Evolutionary conservation across 139 green algal genomes (phyloP).

Genomic region (Dunaliella primolecta): DNA sequence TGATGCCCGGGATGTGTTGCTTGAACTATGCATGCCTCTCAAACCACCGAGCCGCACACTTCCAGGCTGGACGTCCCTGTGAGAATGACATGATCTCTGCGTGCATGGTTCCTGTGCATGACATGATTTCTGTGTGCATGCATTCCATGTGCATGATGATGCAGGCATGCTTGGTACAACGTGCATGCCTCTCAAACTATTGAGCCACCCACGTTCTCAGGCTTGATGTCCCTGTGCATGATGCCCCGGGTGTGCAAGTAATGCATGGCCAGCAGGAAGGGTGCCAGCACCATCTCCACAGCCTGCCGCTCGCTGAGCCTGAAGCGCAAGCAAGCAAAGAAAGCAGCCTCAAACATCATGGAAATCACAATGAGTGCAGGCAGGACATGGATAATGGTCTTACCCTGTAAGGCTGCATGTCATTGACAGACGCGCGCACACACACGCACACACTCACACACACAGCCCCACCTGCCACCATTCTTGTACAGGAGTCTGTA

Average conservation of each 20-base stretch:
- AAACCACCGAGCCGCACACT: no score
- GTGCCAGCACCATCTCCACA: conserved; percentile 64
- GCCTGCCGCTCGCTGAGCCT: conserved; percentile 49
- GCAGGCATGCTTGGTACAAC: background rate
- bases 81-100: no score
- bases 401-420: background rate
- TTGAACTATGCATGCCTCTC: no score
- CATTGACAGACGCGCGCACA: background rate
- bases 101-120: no score
- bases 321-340: no score
- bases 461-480: conserved; percentile 31
- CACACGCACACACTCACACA: background rate
- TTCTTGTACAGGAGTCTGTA: conserved; percentile 59
- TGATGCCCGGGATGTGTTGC: no score
- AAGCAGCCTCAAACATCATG: no score
- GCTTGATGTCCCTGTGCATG: conserved; percentile 43
- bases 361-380: no score
- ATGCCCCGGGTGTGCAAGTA: conserved; percentile 53
- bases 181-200: background rate
- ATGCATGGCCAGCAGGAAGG: conserved; percentile 56
- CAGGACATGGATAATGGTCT: no score
- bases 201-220: conserved; percentile 22
- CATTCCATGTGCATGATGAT: background rate
- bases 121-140: conserved; percentile 6
- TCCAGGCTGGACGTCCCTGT: no score